Conservation (phyloP, 2,329 filamentous ascomycete species). For the Trichoderma harzianum region DNA sequence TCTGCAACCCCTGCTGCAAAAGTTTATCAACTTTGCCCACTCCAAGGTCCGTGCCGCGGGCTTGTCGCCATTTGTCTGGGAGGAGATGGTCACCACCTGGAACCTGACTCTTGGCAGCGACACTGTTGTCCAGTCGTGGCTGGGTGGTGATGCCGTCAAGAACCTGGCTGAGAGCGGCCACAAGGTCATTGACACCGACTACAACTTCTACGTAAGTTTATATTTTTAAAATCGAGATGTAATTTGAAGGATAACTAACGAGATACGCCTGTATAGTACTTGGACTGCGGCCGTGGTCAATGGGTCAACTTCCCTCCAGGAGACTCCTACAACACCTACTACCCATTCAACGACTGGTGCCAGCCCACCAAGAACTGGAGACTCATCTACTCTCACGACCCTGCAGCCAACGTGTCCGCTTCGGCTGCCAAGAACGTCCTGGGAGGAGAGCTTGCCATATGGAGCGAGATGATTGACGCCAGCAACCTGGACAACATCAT, state of each 20-base stretch:
- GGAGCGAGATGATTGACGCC: conserved; percentile 75
- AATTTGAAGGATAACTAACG: background rate
- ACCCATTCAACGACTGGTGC: conserved; percentile 80
- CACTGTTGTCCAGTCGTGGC: conserved; percentile 77
- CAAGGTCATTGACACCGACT: conserved; percentile 71
- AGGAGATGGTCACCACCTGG: conserved; percentile 79
- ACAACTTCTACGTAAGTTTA: conserved; percentile 67
- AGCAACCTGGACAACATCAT: conserved; percentile 71
- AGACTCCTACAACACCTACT: conserved; percentile 43
- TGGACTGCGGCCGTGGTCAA: conserved; percentile 77
- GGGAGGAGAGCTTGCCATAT: conserved; percentile 79
- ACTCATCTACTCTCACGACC: conserved; percentile 76
- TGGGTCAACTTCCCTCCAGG: conserved; percentile 71
- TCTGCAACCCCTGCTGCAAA: conserved; percentile 74
- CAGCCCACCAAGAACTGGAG: conserved; percentile 77
- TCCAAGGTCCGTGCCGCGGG: conserved; percentile 59
- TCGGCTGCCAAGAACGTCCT: conserved; percentile 65
- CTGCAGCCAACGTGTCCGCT: conserved; percentile 58
- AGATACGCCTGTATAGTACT: conserved; percentile 53
- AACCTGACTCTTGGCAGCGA: conserved; percentile 68
- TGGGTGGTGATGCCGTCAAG: conserved; percentile 59
- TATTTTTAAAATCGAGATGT: background rate
- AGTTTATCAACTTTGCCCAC: conserved; percentile 70
- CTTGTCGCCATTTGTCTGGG: conserved; percentile 77
- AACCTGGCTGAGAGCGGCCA: conserved; percentile 61